phyloP scores from a whole-genome alignment of 306 rosid species.

The Pueraria montana region DNA sequence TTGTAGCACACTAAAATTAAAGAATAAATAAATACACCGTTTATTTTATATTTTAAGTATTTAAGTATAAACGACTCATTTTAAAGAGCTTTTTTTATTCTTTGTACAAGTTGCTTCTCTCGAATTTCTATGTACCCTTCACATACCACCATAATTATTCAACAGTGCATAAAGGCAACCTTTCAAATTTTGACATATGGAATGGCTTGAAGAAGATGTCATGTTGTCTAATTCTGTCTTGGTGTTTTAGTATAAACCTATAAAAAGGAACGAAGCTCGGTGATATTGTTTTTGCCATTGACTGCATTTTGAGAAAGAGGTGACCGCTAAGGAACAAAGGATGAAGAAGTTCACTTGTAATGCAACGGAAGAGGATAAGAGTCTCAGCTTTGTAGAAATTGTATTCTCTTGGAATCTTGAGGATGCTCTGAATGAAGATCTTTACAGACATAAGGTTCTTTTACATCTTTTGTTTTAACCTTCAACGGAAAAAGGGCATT shows the following conservation, averaged over 20 bases:
- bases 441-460: slow-evolving; percentile 47
- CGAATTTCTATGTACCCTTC: background rate
- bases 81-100: background rate
- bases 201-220: background rate
- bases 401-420: slow-evolving; percentile 56
- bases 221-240: no score
- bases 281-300: background rate
- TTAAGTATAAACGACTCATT: no score
- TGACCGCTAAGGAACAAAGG: background rate
- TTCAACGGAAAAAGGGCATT: no score
- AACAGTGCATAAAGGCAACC: background rate
- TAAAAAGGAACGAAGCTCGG: no score
- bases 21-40: no score
- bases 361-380: background rate
- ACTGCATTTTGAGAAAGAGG: background rate
- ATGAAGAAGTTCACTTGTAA: background rate
- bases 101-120: background rate
- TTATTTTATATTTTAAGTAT: no score
- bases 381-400: background rate
- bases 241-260: no score
- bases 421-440: slow-evolving; percentile 48
- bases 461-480: background rate
- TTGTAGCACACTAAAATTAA: no score
- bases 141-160: background rate
- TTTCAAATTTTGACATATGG: background rate